Conservation (phyloP, 2,329 filamentous ascomycete genomes). For the Elsinoe necatrix region DNA sequence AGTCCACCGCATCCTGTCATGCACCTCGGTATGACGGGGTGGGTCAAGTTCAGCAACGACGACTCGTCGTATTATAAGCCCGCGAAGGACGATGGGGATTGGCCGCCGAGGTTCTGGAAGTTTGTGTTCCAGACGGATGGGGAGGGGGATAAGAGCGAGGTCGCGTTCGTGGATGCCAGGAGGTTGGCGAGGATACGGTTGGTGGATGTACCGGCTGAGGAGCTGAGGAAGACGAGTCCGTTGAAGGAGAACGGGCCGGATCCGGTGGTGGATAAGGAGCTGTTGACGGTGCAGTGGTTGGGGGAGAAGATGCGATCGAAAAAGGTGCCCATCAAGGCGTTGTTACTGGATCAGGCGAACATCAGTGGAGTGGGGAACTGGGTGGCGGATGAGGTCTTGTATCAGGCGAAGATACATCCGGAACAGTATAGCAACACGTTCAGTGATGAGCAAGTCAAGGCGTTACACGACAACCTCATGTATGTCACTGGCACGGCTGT, state of each 20-base stretch:
- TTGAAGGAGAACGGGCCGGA: conserved; percentile 90
- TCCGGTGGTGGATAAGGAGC: conserved; percentile 71
- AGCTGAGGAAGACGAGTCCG: conserved; percentile 68
- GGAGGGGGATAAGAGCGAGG: conserved; percentile 44
- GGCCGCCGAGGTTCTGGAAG: conserved; percentile 89
- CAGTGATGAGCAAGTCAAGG: conserved; percentile 58
- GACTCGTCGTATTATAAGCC: conserved; percentile 72
- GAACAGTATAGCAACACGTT: conserved; percentile 89
- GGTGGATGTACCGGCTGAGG: conserved; percentile 66
- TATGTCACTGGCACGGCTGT: conserved; percentile 75
- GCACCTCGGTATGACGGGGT: conserved; percentile 52
- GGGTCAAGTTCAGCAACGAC: conserved; percentile 78
- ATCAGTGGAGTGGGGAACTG: conserved; percentile 94
- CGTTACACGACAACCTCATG: conserved; percentile 63
- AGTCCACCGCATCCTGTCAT: conserved; percentile 68
- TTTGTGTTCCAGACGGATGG: conserved; percentile 55
- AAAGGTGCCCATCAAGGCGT: conserved; percentile 78
- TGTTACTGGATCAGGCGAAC: conserved; percentile 78
- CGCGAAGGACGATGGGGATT: conserved; percentile 48
- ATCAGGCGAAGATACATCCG: conserved; percentile 79
- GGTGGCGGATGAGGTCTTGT: conserved; percentile 93
- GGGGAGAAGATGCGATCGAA: conserved; percentile 61
- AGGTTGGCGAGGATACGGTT: conserved; percentile 72
- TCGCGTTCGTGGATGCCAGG: conserved; percentile 76
- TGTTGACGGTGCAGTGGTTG: conserved; percentile 70